phyloP scores from a whole-genome alignment of 2,329 filamentous ascomycete species.

The Xylariaceae sp. region DNA sequence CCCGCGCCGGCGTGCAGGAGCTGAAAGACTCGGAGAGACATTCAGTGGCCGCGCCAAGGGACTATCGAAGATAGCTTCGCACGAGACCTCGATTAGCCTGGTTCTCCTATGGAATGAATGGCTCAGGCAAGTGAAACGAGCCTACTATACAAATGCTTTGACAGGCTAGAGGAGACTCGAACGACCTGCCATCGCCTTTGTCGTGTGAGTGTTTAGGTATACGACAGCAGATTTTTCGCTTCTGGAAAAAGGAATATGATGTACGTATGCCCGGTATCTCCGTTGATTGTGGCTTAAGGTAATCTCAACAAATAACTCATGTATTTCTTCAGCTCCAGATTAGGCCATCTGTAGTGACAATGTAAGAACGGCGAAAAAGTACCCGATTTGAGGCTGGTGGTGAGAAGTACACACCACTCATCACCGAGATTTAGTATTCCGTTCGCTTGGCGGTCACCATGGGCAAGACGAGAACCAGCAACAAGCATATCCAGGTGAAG shows the following conservation, averaged over 20 bases:
- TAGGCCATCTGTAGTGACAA: neutral
- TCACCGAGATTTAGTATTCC: too few species aligned
- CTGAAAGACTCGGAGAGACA: constrained; percentile 34
- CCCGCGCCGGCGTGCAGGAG: constrained; percentile 40
- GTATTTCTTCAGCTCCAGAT: constrained; percentile 7
- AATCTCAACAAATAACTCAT: constrained; percentile 12
- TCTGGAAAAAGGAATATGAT: constrained; percentile 7
- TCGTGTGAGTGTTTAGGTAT: neutral
- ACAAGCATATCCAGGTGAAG: too few species aligned
- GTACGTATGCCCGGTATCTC: neutral
- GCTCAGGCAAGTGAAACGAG: constrained; percentile 15
- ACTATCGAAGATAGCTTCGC: constrained; percentile 27
- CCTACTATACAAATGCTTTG: constrained; percentile 3
- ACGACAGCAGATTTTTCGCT: neutral
- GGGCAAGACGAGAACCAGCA: neutral
- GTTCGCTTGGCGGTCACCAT: neutral
- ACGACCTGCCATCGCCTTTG: neutral
- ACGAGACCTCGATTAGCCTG: constrained; percentile 16
- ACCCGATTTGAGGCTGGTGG: neutral
- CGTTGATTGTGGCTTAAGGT: constrained; percentile 17
- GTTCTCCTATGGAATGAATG: constrained; percentile 6
- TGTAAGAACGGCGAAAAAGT: neutral
- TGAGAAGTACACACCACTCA: neutral
- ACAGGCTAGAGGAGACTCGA: neutral
- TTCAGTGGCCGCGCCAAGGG: constrained; percentile 30